phyloP scores from a whole-genome alignment of 75 land plant species.

The Ceratopteris richardii region DNA sequence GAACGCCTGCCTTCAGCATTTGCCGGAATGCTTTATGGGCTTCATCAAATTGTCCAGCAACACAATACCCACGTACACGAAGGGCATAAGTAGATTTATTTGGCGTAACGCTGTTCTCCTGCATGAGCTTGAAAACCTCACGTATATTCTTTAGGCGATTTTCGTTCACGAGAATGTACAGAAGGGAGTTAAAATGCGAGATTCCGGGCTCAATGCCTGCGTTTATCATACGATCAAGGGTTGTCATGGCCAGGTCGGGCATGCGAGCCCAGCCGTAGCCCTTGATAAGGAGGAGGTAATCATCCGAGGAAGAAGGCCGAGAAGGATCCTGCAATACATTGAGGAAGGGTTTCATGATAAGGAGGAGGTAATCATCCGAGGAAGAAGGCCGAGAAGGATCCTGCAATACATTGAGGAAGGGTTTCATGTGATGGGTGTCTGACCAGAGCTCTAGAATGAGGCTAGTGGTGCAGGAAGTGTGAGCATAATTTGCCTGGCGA shows the following conservation, averaged over 20 bases:
- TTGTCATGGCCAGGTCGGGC: background rate
- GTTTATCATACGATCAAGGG: background rate
- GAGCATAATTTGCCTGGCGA: background rate
- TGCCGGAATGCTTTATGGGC: constrained; percentile 37
- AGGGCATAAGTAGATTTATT: background rate
- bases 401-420: background rate
- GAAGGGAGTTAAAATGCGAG: constrained; percentile 3
- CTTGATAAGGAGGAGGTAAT: background rate
- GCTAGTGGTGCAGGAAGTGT: background rate
- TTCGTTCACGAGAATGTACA: background rate
- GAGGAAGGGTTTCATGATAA: background rate
- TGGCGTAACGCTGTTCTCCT: background rate
- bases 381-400: background rate
- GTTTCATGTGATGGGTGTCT: background rate
- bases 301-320: background rate
- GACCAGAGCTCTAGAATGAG: background rate
- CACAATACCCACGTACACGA: background rate
- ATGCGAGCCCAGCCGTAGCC: constrained; percentile 6
- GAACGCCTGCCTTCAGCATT: constrained; percentile 32
- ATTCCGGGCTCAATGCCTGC: background rate
- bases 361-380: background rate
- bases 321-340: background rate
- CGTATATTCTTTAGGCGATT: background rate
- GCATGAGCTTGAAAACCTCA: background rate
- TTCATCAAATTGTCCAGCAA: constrained; percentile 6